These are phyloP conservation scores for Saccharomyces pastorianus DNA, from an alignment of 1,139 yeast genomes.

Conservation along the genomic window DNA sequence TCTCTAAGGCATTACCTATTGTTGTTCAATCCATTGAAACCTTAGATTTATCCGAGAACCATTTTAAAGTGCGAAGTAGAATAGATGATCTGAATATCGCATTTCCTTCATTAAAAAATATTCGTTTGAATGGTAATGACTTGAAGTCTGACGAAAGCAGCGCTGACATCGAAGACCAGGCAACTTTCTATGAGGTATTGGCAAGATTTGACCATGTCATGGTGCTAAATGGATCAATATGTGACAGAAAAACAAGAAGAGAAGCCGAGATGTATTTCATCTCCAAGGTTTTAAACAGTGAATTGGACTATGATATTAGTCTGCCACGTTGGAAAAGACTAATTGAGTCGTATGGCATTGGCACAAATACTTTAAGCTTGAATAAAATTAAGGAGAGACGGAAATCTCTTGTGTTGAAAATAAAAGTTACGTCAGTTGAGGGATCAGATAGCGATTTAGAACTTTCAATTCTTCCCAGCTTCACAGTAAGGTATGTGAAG, in stretches of 20 bases:
- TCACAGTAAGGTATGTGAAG: slow-evolving; percentile 20
- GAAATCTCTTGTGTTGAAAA: not conserved
- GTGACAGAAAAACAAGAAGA: slow-evolving; percentile 41
- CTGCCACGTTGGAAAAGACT: slow-evolving; percentile 15
- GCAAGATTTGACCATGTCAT: slow-evolving; percentile 40
- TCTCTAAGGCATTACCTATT: slow-evolving; percentile 20
- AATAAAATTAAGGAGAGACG: not conserved
- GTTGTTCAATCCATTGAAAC: slow-evolving; percentile 8
- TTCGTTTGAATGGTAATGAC: slow-evolving; percentile 4
- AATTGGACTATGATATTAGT: slow-evolving; percentile 26
- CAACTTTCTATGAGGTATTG: slow-evolving; percentile 33
- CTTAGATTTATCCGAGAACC: slow-evolving; percentile 43
- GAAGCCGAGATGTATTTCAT: slow-evolving; percentile 67
- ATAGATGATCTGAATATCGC: slow-evolving; percentile 37
- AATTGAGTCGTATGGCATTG: slow-evolving; percentile 12
- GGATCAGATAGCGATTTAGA: not conserved
- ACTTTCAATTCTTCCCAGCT: slow-evolving; percentile 11
- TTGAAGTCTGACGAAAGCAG: slow-evolving; percentile 42
- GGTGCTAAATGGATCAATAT: slow-evolving; percentile 49
- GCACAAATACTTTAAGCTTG: not conserved
- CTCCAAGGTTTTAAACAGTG: slow-evolving; percentile 39
- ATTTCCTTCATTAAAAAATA: slow-evolving; percentile 29
- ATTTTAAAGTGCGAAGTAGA: slow-evolving; percentile 39
- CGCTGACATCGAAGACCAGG: slow-evolving; percentile 31
- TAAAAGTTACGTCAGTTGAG: slow-evolving; percentile 4